These are phyloP conservation scores for Tilletia walkeri DNA, from an alignment of 1,284 basidiomycete genomes.

Conservation along the genomic window DNA sequence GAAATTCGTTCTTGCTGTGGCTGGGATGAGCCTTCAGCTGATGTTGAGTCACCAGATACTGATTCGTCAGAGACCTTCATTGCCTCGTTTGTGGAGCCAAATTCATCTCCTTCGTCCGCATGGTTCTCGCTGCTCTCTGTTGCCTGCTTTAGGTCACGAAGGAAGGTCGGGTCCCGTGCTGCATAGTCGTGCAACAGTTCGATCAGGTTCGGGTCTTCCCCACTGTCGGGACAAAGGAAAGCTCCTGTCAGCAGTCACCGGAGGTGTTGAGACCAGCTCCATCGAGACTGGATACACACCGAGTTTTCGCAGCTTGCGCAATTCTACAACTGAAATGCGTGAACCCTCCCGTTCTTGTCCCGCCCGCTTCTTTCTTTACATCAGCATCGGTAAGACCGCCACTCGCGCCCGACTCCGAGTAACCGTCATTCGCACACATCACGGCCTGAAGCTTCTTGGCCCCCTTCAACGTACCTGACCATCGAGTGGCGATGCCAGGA, in stretches of 20 bases:
- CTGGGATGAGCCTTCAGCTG: not conserved
- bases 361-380: not conserved
- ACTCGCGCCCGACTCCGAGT: slow-evolving; percentile 17
- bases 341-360: not conserved
- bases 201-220: slow-evolving; percentile 40
- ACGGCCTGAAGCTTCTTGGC: slow-evolving; percentile 38
- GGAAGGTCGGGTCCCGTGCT: slow-evolving; percentile 27
- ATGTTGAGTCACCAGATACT: not conserved
- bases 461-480: slow-evolving; percentile 37
- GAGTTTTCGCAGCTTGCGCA: slow-evolving; percentile 29
- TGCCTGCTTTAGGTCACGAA: slow-evolving; percentile 16
- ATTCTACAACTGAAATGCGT: slow-evolving; percentile 23
- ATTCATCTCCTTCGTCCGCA: slow-evolving; percentile 24
- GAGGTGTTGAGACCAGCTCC: not conserved
- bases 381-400: not conserved
- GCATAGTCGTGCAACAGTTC: slow-evolving; percentile 36
- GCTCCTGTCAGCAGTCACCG: slow-evolving; percentile 21
- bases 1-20: not conserved
- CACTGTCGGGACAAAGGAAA: slow-evolving; percentile 27
- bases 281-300: not conserved
- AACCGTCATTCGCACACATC: slow-evolving; percentile 44
- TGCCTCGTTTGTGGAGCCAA: slow-evolving; percentile 2
- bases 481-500: slow-evolving; percentile 40
- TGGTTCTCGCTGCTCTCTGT: not conserved
- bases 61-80: not conserved